Evolutionary conservation across 2,329 filamentous ascomycete species (phyloP).

Genomic region (Xylariaceae sp.): DNA sequence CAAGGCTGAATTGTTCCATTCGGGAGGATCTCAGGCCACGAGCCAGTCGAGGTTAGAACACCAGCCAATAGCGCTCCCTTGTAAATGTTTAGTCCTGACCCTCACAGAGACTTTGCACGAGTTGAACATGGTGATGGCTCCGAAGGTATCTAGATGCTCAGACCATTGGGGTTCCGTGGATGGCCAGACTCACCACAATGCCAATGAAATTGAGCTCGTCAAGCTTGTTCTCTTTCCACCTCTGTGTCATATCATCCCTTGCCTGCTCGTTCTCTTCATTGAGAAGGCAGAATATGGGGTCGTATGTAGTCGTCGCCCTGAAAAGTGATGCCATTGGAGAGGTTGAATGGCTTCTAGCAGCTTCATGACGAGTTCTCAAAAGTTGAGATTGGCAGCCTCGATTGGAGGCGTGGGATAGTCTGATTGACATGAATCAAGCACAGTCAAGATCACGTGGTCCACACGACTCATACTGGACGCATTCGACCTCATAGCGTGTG

Average conservation of each 20-base stretch:
- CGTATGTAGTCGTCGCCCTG: neutral
- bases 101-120: no score
- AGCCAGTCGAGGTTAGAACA: neutral
- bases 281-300: neutral
- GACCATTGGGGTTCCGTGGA: no score
- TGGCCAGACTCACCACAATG: neutral
- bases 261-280: neutral
- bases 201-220: neutral
- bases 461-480: no score
- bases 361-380: no score
- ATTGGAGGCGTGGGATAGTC: no score
- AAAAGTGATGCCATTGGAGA: neutral
- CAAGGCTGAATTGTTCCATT: neutral
- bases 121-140: no score
- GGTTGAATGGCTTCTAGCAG: no score
- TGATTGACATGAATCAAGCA: no score
- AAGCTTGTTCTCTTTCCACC: constrained; percentile 1
- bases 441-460: no score
- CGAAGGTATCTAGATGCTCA: no score
- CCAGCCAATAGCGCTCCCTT: neutral
- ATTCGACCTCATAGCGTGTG: no score
- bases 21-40: neutral
- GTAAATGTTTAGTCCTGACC: neutral
- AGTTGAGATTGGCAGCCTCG: no score
- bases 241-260: neutral